Evolutionary conservation across 176 grass and related monocot genomes (phyloP), one percentile per base, ranked within the genome.

Genomic region (Zea luxurians): DNA sequence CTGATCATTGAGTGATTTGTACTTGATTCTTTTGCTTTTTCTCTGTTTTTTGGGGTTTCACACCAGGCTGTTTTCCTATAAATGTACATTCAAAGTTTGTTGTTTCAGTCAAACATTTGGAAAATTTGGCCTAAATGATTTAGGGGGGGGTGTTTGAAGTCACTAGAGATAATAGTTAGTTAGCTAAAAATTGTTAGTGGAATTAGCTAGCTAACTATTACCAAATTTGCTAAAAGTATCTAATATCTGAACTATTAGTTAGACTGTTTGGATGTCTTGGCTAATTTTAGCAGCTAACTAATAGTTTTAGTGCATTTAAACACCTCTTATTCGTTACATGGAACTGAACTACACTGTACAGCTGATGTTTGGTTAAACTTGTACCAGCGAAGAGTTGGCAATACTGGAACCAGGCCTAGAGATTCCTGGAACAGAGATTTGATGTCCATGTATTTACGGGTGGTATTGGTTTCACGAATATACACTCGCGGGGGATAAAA

Each of bases 21-120:
- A 84, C 40, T 48, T 27, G n/a, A 13, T 53, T 69, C 37, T 37
- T 84, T 15, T 38, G 49, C 3, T 53, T 52, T 64, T 57, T 4
- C 1, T 35, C 2, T 45, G 27, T 18, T 16, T 66, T n/a, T 73
- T 78, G 64, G 54, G 38, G 38, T 57, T 80, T 82, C 54, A 58
- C 18, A 5, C 66, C 66, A 46, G 67, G 44, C 64, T 81, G 67
- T 61, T 84, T 85, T 37, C 53, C 8, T 82, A 82, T 85, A 85
- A 79, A 76, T 85, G 78, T 79, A 87, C 78, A 87, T 85, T 78
- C 47, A 84, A 27, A 48, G 83, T 59, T 79, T 86, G 70, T 80
- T 89, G 70, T 76, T 87, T 87, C 64, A 50, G 66, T 74, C 34
- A n/a, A 55, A 79, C 81, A 79, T 85, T 93, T 93, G 84, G 91